Base-by-base conservation (phyloP, 2,329 filamentous ascomycete species). In the Cordyceps javanica region DNA sequence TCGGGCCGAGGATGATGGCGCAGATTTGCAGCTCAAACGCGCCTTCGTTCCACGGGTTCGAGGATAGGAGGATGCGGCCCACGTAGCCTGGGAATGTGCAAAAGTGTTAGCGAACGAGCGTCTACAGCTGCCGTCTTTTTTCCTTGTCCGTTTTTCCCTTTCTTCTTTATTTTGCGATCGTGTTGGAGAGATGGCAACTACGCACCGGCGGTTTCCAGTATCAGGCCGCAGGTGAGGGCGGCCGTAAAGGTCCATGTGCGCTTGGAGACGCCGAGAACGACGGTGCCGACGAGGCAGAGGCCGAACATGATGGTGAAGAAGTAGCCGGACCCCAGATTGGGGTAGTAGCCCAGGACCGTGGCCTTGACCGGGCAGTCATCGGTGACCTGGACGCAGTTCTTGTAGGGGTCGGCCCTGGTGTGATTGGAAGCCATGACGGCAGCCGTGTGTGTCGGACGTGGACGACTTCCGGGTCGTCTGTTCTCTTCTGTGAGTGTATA, bases 1-100 rank as follows among this genome's bases (percentile, higher is more conserved):
- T 82, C 3, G 81, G 81, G n/a, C 73, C 79, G 52, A 83, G 75
- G 69, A 83, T 80, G 70, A 84, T 81, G 69, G 76, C 73, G 70
- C 77, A 77, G 67, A 86, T 83, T 61, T 85, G 81, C 46, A 80
- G 77, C 67, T 84, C 70, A 70, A 86, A 86, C 59, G 77, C 76
- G 55, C 70, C 60, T 14, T 73, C 65, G 68, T 81, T 71, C 77
- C 80, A 87, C 3, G 82, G 81, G 69, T 82, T 82, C 45, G 69
- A 48, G 64, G 77, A 69, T 42, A 85, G 73, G 23, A 77, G 70
- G 44, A 78, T 70, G 54, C 82, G 78, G 19, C 76, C 78, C 48
- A 77, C 66, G 67, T 84, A 85, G 60, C 82, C 82, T 80, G 9
- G n/a, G 3, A 21, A 41, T 61, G n/a, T n/a, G n/a, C n/a, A n/a